Percentiles rank a stretch among this genome's conserved stretches.
These are phyloP conservation scores for Vanrija sp. DNA, from an alignment of 1,284 basidiomycete genomes.

Conservation along the genomic window DNA sequence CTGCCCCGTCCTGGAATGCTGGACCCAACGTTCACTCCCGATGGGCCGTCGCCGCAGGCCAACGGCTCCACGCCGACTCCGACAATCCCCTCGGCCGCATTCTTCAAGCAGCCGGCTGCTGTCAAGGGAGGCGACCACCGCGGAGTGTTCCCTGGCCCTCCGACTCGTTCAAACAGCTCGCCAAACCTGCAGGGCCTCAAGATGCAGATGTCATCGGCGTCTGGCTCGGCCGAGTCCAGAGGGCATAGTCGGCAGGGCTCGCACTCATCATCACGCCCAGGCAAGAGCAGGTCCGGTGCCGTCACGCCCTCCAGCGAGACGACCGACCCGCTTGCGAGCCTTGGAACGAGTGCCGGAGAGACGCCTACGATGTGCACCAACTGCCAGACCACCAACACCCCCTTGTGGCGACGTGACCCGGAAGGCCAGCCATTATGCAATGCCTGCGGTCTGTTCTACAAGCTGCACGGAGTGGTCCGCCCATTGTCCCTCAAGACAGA, in stretches of 20 bases:
- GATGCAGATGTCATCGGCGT: neutral
- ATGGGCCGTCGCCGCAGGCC: slow-evolving; percentile 23
- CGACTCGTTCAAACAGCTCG: slow-evolving; percentile 42
- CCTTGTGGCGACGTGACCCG: slow-evolving; percentile 89
- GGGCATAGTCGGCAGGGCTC: neutral
- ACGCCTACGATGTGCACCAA: slow-evolving; percentile 84
- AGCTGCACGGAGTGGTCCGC: slow-evolving; percentile 90
- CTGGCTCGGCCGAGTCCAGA: neutral
- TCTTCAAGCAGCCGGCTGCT: neutral
- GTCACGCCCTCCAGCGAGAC: slow-evolving; percentile 6
- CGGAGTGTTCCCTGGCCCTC: slow-evolving; percentile 21
- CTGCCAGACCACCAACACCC: slow-evolving; percentile 92
- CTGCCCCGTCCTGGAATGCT: neutral
- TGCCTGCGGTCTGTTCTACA: slow-evolving; percentile 88
- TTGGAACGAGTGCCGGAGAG: slow-evolving; percentile 51
- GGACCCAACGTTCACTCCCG: slow-evolving; percentile 16
- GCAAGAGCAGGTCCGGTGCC: slow-evolving; percentile 5
- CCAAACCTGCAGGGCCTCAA: slow-evolving; percentile 42
- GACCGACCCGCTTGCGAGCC: neutral
- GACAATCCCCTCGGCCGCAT: neutral
- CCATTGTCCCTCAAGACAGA: slow-evolving; percentile 93
- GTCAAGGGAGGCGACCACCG: slow-evolving; percentile 19
- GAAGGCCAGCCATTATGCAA: slow-evolving; percentile 89
- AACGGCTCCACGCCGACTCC: slow-evolving; percentile 9
- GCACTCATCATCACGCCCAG: neutral